These are phyloP conservation scores for Tricholoma sp. DNA, from an alignment of 768 basidiomycete genomes.

Conservation along the genomic window DNA sequence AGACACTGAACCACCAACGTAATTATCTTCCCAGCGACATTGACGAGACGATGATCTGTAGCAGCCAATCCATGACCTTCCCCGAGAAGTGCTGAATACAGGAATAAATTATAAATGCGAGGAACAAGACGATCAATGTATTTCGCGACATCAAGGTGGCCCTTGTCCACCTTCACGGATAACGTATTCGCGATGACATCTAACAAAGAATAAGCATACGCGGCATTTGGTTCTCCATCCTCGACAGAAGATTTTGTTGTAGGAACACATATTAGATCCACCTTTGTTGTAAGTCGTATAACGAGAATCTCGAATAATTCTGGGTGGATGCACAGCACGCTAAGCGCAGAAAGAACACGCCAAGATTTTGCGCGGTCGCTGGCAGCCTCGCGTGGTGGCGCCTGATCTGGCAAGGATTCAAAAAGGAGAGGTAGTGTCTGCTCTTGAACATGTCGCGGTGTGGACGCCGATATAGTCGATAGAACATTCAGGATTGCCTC, in stretches of 20 bases:
- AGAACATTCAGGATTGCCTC: conserved; percentile 64
- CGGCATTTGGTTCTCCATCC: conserved; percentile 61
- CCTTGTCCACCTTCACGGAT: conserved; percentile 34
- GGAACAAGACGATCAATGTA: conserved; percentile 77
- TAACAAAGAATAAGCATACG: conserved; percentile 84
- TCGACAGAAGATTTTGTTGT: conserved; percentile 11
- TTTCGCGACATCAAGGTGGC: conserved; percentile 71
- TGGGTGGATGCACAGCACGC: conserved; percentile 65
- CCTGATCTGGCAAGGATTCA: conserved; percentile 60
- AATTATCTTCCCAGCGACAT: conserved; percentile 61
- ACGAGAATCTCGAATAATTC: conserved; percentile 83
- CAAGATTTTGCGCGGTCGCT: conserved; percentile 60
- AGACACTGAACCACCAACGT: conserved; percentile 63
- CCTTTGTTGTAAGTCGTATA: conserved; percentile 68
- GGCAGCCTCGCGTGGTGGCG: conserved; percentile 50
- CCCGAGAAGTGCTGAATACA: conserved; percentile 33
- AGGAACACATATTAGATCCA: conserved; percentile 61
- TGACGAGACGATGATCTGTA: conserved; percentile 48
- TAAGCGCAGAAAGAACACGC: conserved; percentile 63
- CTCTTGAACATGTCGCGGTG: conserved; percentile 62
- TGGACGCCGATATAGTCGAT: conserved; percentile 50
- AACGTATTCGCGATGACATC: conserved; percentile 63
- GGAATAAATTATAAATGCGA: conserved; percentile 59
- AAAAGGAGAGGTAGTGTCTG: conserved; percentile 83
- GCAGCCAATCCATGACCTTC: conserved; percentile 23